Evolutionary conservation across 106 monocot species (phyloP).

Genomic region (Amphibolis antarctica): DNA sequence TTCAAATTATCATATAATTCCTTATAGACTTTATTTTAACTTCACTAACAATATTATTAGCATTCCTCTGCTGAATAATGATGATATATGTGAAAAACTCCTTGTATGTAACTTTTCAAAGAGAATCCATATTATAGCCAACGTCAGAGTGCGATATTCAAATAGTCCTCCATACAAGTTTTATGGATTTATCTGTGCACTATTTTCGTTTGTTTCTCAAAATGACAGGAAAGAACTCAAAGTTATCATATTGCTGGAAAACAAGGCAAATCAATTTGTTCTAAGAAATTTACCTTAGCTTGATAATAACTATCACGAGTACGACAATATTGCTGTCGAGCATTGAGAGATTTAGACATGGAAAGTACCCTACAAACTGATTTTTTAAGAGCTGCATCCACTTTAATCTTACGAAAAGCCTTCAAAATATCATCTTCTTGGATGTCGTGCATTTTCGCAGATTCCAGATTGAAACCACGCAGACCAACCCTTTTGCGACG

Average conservation of each 20-base stretch:
- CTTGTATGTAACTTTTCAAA: too few species aligned
- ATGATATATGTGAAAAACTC: too few species aligned
- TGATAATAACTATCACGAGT: constrained; percentile 41
- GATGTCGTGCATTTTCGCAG: constrained; percentile 13
- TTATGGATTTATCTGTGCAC: too few species aligned
- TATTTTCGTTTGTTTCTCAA: too few species aligned
- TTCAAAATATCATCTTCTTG: constrained; percentile 38
- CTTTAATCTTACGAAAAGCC: constrained; percentile 63
- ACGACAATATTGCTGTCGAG: constrained; percentile 56
- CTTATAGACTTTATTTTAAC: too few species aligned
- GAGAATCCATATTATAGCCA: too few species aligned
- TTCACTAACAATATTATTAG: too few species aligned
- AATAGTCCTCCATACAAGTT: too few species aligned
- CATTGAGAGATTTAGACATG: constrained; percentile 38
- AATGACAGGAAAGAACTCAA: not conserved
- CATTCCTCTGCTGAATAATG: too few species aligned
- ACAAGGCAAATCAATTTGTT: not conserved
- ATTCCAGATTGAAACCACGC: constrained; percentile 53
- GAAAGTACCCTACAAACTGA: constrained; percentile 52
- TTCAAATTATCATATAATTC: too few species aligned
- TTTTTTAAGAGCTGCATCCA: constrained; percentile 49
- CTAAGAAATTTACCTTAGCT: constrained; percentile 35
- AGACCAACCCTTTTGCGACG: constrained; percentile 66
- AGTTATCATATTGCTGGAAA: not conserved
- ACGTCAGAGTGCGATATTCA: too few species aligned